Evolutionary conservation across 345 rosid species (phyloP).

Genomic region (Eucalyptus tenuipes): DNA sequence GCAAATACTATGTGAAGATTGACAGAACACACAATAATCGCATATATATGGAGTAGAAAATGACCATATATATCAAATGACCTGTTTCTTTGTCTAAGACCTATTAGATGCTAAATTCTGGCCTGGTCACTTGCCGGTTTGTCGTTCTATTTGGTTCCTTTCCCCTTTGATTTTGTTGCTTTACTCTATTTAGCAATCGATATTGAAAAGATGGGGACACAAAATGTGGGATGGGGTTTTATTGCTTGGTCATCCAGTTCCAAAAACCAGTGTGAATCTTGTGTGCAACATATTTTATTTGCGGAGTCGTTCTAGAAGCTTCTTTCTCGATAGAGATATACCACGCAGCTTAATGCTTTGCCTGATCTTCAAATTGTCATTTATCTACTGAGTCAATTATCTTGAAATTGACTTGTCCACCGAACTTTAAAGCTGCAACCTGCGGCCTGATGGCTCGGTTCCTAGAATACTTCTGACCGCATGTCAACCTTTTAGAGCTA

Average conservation of each 20-base stretch:
- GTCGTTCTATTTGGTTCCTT: background rate
- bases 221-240: background rate
- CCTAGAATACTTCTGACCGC: background rate
- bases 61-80: background rate
- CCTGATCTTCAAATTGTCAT: background rate
- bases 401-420: background rate
- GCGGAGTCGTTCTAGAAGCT: background rate
- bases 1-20: background rate
- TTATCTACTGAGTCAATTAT: background rate
- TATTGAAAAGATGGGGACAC: background rate
- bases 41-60: background rate
- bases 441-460: background rate
- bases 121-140: background rate
- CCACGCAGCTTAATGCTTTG: background rate
- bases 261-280: background rate
- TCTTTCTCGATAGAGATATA: background rate
- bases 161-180: background rate
- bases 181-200: background rate
- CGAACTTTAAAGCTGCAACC: background rate
- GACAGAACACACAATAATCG: background rate
- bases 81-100: background rate
- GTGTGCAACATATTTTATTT: background rate
- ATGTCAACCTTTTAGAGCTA: background rate
- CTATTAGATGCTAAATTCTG: background rate
- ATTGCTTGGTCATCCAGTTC: background rate